These are phyloP conservation scores for Trametes punicea DNA, from an alignment of 768 basidiomycete species.

Conservation along the genomic window DNA sequence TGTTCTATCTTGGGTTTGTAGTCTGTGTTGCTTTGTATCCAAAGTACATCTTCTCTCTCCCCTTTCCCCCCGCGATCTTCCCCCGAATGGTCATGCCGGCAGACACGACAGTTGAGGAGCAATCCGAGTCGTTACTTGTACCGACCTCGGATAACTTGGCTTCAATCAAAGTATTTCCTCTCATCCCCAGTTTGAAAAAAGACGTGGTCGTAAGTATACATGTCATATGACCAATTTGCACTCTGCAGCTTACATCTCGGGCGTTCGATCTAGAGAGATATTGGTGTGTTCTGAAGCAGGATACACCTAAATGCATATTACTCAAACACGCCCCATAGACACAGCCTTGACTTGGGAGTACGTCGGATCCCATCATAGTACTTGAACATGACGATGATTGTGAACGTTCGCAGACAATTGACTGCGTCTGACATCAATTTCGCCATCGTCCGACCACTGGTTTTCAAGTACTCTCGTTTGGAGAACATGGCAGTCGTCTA, in stretches of 20 bases:
- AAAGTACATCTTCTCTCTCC: no score
- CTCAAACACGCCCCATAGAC: slow-evolving; percentile 38
- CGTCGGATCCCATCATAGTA: slow-evolving; percentile 31
- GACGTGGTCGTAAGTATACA: slow-evolving; percentile 58
- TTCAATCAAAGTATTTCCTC: slow-evolving; percentile 73
- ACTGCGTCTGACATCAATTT: slow-evolving; percentile 84
- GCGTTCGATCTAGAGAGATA: slow-evolving; percentile 26
- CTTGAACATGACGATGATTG: background rate
- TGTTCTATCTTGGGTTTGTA: no score
- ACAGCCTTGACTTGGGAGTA: slow-evolving; percentile 79
- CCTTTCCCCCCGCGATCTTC: no score
- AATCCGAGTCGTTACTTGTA: slow-evolving; percentile 37
- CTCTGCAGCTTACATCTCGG: background rate
- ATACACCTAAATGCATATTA: background rate
- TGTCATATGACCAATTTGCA: background rate
- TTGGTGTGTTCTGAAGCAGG: slow-evolving; percentile 19
- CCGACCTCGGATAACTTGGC: slow-evolving; percentile 57
- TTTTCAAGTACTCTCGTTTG: slow-evolving; percentile 73
- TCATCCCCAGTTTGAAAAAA: slow-evolving; percentile 67
- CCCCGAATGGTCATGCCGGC: background rate
- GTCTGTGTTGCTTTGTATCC: no score
- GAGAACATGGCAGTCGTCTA: slow-evolving; percentile 74
- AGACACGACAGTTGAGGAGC: slow-evolving; percentile 23
- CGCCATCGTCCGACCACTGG: slow-evolving; percentile 71
- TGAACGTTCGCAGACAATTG: slow-evolving; percentile 53